Conservation (phyloP, 441 rosid species). For the Erodium chrysanthum region DNA sequence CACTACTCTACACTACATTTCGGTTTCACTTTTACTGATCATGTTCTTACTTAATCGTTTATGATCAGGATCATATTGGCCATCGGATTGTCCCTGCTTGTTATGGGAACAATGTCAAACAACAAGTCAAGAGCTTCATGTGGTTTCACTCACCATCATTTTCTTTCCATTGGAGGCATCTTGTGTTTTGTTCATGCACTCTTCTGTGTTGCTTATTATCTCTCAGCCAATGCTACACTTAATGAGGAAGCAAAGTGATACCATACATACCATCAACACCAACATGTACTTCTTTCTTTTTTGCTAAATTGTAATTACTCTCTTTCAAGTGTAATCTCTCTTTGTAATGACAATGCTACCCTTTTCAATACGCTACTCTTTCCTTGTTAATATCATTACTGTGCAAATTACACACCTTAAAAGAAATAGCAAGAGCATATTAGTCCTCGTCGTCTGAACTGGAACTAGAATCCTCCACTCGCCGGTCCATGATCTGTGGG, state of each 20-base stretch:
- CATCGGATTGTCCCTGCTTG: conserved; percentile 53
- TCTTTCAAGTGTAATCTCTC: background rate
- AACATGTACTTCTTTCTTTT: background rate
- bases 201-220: conserved; percentile 64
- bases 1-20: too few relatives aligned
- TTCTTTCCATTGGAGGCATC: conserved; percentile 75
- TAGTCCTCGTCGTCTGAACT: background rate
- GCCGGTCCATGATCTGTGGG: conserved; percentile 55
- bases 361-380: background rate
- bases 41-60: background rate
- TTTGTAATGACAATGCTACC: background rate
- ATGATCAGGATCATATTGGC: conserved; percentile 66
- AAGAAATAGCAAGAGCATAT: too few relatives aligned
- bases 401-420: too few relatives aligned
- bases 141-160: conserved; percentile 77
- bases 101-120: conserved; percentile 67
- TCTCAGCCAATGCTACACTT: conserved; percentile 55
- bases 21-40: too few relatives aligned
- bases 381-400: background rate
- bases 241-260: conserved; percentile 31
- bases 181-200: conserved; percentile 73
- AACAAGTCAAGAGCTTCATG: conserved; percentile 64
- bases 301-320: background rate
- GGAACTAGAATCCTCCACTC: conserved; percentile 18
- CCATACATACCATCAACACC: background rate